These are phyloP conservation scores for Neopestalotiopsis sp. DNA, from an alignment of 2,329 filamentous ascomycete species.

Conservation along the genomic window DNA sequence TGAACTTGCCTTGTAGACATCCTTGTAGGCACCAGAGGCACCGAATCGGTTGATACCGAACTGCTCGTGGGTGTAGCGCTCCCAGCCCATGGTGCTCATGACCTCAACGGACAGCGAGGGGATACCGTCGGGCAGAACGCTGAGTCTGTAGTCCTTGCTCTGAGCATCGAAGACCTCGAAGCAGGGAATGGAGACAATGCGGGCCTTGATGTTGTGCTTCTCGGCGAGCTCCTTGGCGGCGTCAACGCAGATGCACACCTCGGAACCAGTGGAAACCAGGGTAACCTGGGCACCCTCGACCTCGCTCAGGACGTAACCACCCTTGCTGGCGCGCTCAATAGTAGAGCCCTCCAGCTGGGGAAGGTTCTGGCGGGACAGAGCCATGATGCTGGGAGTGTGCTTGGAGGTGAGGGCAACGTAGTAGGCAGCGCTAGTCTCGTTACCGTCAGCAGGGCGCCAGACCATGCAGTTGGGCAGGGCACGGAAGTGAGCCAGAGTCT, in stretches of 20 bases:
- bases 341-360: conserved; percentile 95
- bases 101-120: conserved; percentile 93
- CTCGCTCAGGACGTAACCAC: conserved; percentile 90
- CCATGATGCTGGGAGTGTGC: conserved; percentile 89
- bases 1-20: conserved; percentile 84
- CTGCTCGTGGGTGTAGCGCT: conserved; percentile 99
- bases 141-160: conserved; percentile 91
- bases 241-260: conserved; percentile 93
- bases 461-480: conserved; percentile 99
- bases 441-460: conserved; percentile 97
- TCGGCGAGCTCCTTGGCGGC: conserved; percentile 90
- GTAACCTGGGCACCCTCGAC: conserved; percentile 84
- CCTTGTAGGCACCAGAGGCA: conserved; percentile 95
- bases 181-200: conserved; percentile 95
- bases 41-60: conserved; percentile 99
- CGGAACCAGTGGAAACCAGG: conserved; percentile 92
- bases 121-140: conserved; percentile 91
- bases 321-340: conserved; percentile 89
- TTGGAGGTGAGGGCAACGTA: conserved; percentile 91
- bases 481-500: conserved; percentile 98
- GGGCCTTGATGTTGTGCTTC: conserved; percentile 84
- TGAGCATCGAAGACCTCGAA: conserved; percentile 96
- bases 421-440: conserved; percentile 98
- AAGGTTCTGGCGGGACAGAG: conserved; percentile 96
- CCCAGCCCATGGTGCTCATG: conserved; percentile 97